phyloP scores from a whole-genome alignment of 164 flowering plant genomes.

The Vitis labrusca region DNA sequence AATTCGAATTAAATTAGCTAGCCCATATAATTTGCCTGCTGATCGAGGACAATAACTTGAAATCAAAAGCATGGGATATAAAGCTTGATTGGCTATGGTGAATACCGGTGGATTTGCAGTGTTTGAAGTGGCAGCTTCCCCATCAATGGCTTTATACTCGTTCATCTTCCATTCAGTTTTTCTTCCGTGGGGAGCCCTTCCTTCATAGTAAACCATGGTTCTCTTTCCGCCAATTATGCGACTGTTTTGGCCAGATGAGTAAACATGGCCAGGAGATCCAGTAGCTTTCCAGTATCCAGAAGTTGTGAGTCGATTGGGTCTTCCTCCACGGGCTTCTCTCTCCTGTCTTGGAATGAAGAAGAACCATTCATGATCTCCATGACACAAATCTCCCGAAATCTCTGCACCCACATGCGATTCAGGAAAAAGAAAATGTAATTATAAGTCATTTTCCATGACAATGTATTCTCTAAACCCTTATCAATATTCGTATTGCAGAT shows the following conservation, averaged over 20 bases:
- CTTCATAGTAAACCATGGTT: slow-evolving; percentile 66
- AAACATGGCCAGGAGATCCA: slow-evolving; percentile 60
- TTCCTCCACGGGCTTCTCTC: slow-evolving; percentile 63
- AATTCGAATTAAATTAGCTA: too few species aligned
- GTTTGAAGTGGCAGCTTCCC: background rate
- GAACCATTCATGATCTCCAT: slow-evolving; percentile 57
- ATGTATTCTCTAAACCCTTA: background rate
- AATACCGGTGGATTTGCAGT: slow-evolving; percentile 1
- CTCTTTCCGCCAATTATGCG: slow-evolving; percentile 50
- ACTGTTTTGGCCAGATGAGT: slow-evolving; percentile 25
- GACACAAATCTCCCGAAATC: slow-evolving; percentile 38
- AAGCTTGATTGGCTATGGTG: background rate
- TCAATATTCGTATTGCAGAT: background rate
- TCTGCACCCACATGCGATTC: slow-evolving; percentile 25
- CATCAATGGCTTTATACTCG: slow-evolving; percentile 41
- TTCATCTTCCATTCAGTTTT: slow-evolving; percentile 72
- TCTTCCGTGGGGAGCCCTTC: slow-evolving; percentile 55
- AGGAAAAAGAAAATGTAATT: background rate
- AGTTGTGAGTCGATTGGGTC: slow-evolving; percentile 48
- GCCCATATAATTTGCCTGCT: too few species aligned
- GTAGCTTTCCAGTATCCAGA: slow-evolving; percentile 80
- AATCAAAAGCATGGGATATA: background rate
- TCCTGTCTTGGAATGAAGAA: slow-evolving; percentile 64
- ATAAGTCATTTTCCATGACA: background rate
- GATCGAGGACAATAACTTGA: too few species aligned